phyloP scores from a whole-genome alignment of 345 rosid genomes.

The Bruguiera sexangula region DNA sequence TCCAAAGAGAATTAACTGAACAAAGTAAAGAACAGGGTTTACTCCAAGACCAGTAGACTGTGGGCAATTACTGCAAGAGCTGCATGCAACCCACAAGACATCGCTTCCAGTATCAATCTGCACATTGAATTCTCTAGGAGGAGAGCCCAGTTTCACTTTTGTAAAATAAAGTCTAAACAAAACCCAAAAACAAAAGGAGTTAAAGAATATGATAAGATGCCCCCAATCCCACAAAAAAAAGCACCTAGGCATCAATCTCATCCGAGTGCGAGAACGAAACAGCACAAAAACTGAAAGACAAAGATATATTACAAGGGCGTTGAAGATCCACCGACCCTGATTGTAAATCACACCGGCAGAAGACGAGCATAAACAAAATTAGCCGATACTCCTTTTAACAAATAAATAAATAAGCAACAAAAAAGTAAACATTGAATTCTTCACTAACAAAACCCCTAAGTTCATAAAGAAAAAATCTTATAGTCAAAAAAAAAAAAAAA shows the following conservation, averaged over 20 bases:
- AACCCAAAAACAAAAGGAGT: slow-evolving; percentile 14
- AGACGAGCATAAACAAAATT: slow-evolving; percentile 35
- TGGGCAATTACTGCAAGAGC: slow-evolving; percentile 79
- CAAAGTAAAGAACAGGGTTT: slow-evolving; percentile 25
- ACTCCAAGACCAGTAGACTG: slow-evolving; percentile 88
- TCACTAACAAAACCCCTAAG: neutral
- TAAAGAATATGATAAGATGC: neutral
- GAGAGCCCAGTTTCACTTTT: slow-evolving; percentile 88
- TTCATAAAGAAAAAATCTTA: no score
- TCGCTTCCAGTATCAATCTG: slow-evolving; percentile 99
- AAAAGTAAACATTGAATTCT: neutral
- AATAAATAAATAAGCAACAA: neutral
- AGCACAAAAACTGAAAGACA: slow-evolving; percentile 12
- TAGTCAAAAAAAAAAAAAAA: no score
- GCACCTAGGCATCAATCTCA: neutral
- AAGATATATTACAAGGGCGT: slow-evolving; percentile 24
- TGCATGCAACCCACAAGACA: slow-evolving; percentile 85
- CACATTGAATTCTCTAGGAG: slow-evolving; percentile 92
- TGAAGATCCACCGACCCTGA: slow-evolving; percentile 30
- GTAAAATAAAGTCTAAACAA: slow-evolving; percentile 83
- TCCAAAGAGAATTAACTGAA: slow-evolving; percentile 6
- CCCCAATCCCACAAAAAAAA: slow-evolving; percentile 4
- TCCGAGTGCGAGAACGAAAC: neutral
- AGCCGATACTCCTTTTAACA: slow-evolving; percentile 11
- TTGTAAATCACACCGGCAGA: slow-evolving; percentile 16